Base-by-base conservation (phyloP, 495 filamentous ascomycete species). In the Beverwykella pulmonaria region DNA sequence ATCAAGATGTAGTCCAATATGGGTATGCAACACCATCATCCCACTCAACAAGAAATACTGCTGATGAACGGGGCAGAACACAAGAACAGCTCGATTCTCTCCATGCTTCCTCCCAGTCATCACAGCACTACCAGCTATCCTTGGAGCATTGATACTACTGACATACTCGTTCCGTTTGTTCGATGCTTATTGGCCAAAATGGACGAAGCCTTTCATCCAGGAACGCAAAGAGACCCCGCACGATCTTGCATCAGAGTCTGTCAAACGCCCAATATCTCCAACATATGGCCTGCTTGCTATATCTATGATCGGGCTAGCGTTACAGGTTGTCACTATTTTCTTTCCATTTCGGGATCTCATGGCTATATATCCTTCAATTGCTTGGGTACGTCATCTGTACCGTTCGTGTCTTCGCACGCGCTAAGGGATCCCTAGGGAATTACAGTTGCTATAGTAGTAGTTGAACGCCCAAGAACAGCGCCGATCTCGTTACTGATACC, bases 131-230 rank as follows among this genome's bases (percentile, higher is more conserved):
- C 82, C 84, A 8, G 79, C 79, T 14, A 58, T 76, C 20, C 25
- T 83, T 30, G 71, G 80, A 49, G 53, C 78, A 46, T 69, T 80
- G 20, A 68, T 84, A 60, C 58, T 79, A 4, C 48, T 82, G 5
- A 69, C 60, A 22, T 76, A 80, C 63, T 8, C 78, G n/a, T 30
- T 79, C n/a, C 53, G 63, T 5, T 65, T 71, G 15, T 41, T 78
- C 23, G 55, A 74, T 26, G 48, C 69, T 0, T 61, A 72, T 49
- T 65, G 67, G 46, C 84, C 85, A 19, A 73, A 67, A 74, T 88
- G 83, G 84, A 78, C 79, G 2, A 70, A 63, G 36, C 72, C 79
- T 8, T 87, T 87, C 59, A 71, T 85, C 3, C 75, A 82, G 65
- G 75, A 83, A 52, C 72, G 75, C 25, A 75, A 76, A 59, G 65